A percentile compares a stretch with the other conserved stretches of the same genome.
phyloP scores from a whole-genome alignment of 805 yeast species.

The Kodamaea leandrae region DNA sequence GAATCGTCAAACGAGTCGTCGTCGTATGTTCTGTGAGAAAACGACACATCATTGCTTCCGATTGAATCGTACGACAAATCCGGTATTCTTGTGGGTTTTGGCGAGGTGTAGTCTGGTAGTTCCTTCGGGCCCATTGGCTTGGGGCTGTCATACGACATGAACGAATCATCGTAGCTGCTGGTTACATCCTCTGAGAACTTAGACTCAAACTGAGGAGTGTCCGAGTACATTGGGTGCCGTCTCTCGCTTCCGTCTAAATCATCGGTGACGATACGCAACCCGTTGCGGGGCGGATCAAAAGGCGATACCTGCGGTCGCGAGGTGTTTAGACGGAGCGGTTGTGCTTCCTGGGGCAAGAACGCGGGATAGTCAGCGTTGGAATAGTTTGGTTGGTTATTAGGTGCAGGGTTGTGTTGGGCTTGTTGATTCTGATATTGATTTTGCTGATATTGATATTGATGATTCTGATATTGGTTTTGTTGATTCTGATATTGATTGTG shows the following conservation, averaged over 20 bases:
- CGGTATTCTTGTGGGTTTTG: constrained; percentile 1
- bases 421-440: neutral
- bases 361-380: too few relatives aligned
- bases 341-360: too few relatives aligned
- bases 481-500: too few relatives aligned
- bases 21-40: too few relatives aligned
- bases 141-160: constrained; percentile 29
- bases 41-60: neutral
- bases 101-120: constrained; percentile 29
- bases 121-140: constrained; percentile 42
- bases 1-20: neutral
- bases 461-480: neutral
- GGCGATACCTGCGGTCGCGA: too few relatives aligned
- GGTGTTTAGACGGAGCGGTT: too few relatives aligned
- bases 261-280: neutral
- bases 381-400: too few relatives aligned
- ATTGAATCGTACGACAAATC: neutral
- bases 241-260: neutral
- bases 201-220: too few relatives aligned
- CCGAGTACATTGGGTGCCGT: too few relatives aligned
- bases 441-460: neutral
- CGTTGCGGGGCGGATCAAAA: neutral
- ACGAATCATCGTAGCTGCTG: constrained; percentile 22
- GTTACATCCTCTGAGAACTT: too few relatives aligned
- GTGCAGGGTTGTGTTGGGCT: too few relatives aligned